phyloP scores from a whole-genome alignment of 1,139 yeast species.

The Yamadazyma oceani region DNA sequence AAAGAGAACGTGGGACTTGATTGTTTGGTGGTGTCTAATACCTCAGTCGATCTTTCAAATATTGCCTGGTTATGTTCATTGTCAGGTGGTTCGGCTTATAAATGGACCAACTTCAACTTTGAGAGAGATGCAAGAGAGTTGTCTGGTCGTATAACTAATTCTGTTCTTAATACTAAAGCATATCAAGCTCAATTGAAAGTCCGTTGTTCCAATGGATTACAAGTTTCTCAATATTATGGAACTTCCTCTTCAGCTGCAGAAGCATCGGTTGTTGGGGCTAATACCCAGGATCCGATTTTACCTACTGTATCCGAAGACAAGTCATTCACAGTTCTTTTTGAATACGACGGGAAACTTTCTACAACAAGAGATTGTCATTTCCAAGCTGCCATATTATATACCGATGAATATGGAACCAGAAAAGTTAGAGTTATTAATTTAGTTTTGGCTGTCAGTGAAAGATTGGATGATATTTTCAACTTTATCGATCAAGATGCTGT shows the following conservation, averaged over 20 bases:
- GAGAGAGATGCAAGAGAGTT: conserved; percentile 72
- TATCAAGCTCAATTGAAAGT: conserved; percentile 82
- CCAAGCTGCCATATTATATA: conserved; percentile 87
- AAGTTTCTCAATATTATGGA: conserved; percentile 78
- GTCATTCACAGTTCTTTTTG: conserved; percentile 67
- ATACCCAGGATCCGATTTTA: conserved; percentile 61
- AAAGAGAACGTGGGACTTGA: conserved; percentile 72
- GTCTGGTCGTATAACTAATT: conserved; percentile 56
- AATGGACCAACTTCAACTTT: conserved; percentile 67
- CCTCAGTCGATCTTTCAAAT: conserved; percentile 73
- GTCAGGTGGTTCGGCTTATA: conserved; percentile 71
- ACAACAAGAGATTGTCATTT: conserved; percentile 80
- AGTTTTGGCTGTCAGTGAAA: conserved; percentile 78
- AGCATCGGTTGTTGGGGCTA: conserved; percentile 32
- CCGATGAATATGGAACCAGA: conserved; percentile 72
- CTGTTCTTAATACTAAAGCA: conserved; percentile 53
- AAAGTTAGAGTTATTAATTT: conserved; percentile 83
- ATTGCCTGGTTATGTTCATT: conserved; percentile 63
- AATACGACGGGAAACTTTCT: conserved; percentile 75
- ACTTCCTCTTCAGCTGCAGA: conserved; percentile 33
- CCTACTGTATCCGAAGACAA: conserved; percentile 69
- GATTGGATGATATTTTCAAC: conserved; percentile 70
- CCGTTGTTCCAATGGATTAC: conserved; percentile 87
- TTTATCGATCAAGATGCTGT: conserved; percentile 86
- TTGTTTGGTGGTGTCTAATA: conserved; percentile 65